Evolutionary conservation across 257 asterid genomes (phyloP), one percentile per base, ranked within the genome.

Genomic region (Ajuga chamaepitys): DNA sequence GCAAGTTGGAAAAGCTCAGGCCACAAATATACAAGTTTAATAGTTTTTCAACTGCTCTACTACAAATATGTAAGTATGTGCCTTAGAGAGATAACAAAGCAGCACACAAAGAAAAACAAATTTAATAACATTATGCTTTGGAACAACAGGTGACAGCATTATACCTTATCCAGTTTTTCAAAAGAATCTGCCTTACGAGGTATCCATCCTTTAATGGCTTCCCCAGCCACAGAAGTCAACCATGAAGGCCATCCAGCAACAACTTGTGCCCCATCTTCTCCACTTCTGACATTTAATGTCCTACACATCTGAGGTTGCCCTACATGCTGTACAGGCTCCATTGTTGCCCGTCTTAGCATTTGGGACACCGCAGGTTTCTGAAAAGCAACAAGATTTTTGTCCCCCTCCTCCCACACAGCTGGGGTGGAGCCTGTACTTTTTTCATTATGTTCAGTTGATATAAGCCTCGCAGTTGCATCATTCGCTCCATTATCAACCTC

Each of bases 231-330:
- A 8, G 90, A 83, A 61, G 89, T 81, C 60, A 90, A 70, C 95
- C 97, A 90, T 0, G 92, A 74, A 5, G 97, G 97, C 97, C 97
- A 90, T 55, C 97, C 97, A 20, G 96, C 95, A 59, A 78, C 88
- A 41, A 78, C 81, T 72, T 90, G 97, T 14, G 95, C 84, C 21
- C 85, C 95, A 35, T 90, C 97, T 47, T 82, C 79, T 40, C 96
- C 96, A 70, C 88, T 80, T 71, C 71, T 72, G 12, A 83, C 76
- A 71, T 74, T 81, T 47, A 91, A 83, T 24, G 70, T 79, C 77
- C 83, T 75, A 75, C 82, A 82, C 18, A 88, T 68, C 66, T 81
- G 95, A 58, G 91, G 88, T 14, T 82, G 75, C 47, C 51, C 83
- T 52, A 73, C 83, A 62, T 58, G 62, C 48, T 40, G 55, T 24